A percentile compares a stretch with the other conserved stretches of the same genome.
Conservation (phyloP, 768 basidiomycete species). For the Sporobolomyces phaffii region DNA sequence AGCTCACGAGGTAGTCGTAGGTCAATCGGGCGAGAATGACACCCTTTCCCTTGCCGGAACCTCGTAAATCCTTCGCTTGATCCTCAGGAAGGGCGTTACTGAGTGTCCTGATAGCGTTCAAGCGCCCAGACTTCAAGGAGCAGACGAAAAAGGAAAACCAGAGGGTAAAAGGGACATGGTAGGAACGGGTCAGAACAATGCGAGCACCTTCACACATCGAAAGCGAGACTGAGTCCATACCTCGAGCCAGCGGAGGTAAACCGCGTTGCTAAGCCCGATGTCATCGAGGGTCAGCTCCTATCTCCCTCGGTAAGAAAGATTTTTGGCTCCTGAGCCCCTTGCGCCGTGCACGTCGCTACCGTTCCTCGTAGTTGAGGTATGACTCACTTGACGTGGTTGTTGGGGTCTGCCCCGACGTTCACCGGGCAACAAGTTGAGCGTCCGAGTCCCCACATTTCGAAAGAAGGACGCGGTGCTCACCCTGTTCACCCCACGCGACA, state of each 20-base stretch:
- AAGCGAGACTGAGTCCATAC: not conserved
- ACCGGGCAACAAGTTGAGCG: not conserved
- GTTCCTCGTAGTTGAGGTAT: too few species aligned
- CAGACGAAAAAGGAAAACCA: too few species aligned
- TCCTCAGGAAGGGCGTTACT: not conserved
- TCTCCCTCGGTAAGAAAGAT: too few species aligned
- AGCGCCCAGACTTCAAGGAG: constrained; percentile 11
- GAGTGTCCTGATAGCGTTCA: not conserved
- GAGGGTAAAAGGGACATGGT: too few species aligned
- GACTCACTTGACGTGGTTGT: constrained; percentile 27
- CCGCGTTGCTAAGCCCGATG: constrained; percentile 13
- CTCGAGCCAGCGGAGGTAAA: constrained; percentile 31
- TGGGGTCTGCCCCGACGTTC: constrained; percentile 1
- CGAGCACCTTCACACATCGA: not conserved
- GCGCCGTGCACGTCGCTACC: too few species aligned
- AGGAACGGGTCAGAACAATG: not conserved
- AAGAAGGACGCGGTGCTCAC: not conserved
- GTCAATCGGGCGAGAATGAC: constrained; percentile 18
- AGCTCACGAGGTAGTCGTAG: constrained; percentile 21
- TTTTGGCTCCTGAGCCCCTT: too few species aligned
- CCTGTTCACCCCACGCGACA: constrained; percentile 17
- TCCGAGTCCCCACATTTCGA: not conserved
- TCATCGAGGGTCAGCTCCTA: not conserved
- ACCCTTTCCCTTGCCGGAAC: constrained; percentile 27
- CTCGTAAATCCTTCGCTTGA: constrained; percentile 9